Percentiles rank a stretch among this genome's conserved stretches.
phyloP scores from a whole-genome alignment of 805 yeast species.

The Ogataea sp. region DNA sequence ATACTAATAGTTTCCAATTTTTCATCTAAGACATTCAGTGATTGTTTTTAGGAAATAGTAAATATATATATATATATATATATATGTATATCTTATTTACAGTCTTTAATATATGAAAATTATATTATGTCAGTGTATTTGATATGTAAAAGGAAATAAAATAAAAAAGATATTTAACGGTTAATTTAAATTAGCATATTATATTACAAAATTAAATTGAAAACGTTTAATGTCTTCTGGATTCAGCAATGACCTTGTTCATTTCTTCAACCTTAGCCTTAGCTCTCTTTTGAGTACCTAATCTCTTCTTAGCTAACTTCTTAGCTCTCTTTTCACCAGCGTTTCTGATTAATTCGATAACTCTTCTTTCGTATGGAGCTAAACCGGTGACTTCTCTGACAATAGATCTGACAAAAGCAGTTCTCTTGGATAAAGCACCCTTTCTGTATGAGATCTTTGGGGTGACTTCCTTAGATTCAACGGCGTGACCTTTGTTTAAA shows the following conservation, averaged over 20 bases:
- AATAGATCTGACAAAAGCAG: slow-evolving; percentile 88
- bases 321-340: slow-evolving; percentile 99
- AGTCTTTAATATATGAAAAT: no score
- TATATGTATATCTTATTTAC: no score
- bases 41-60: no score
- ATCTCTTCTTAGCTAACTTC: slow-evolving; percentile 99
- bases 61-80: no score
- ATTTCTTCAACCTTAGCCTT: slow-evolving; percentile 99
- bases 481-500: slow-evolving; percentile 98
- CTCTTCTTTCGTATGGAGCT: slow-evolving; percentile 99
- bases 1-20: no score
- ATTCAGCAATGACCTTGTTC: slow-evolving; percentile 91
- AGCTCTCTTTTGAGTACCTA: slow-evolving; percentile 99
- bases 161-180: no score
- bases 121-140: neutral
- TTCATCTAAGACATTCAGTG: no score
- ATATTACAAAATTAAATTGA: slow-evolving; percentile 3
- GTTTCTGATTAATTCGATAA: slow-evolving; percentile 98
- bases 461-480: slow-evolving; percentile 74
- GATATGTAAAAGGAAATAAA: slow-evolving; percentile 1
- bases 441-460: slow-evolving; percentile 92
- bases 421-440: slow-evolving; percentile 94
- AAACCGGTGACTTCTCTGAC: slow-evolving; percentile 97
- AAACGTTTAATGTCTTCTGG: slow-evolving; percentile 75
- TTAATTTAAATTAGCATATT: neutral